phyloP scores from a whole-genome alignment of 768 basidiomycete genomes.

The Sporobolomyces pararoseus region DNA sequence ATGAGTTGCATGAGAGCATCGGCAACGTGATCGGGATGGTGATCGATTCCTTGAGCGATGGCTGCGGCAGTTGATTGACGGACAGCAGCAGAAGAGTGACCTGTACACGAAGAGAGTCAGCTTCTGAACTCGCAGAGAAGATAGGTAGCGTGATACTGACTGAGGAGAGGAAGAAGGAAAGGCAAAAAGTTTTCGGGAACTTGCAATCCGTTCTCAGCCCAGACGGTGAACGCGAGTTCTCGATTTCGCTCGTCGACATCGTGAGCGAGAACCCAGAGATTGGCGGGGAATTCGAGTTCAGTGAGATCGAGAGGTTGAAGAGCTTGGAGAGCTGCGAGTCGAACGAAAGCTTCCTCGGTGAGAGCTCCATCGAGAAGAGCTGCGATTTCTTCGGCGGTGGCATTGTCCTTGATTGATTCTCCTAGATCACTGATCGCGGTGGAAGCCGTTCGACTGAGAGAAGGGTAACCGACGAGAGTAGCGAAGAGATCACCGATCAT shows the following conservation, averaged over 20 bases:
- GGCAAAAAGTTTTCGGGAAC: conserved; percentile 65
- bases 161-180: conserved; percentile 63
- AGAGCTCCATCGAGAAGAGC: conserved; percentile 71
- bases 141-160: conserved; percentile 53
- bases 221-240: conserved; percentile 69
- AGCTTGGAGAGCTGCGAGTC: conserved; percentile 83
- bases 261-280: conserved; percentile 81
- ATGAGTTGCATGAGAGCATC: conserved; percentile 56
- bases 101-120: conserved; percentile 50
- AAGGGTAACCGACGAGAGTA: conserved; percentile 70
- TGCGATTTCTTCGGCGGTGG: conserved; percentile 61
- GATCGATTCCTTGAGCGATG: conserved; percentile 70
- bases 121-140: background rate
- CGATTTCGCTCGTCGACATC: conserved; percentile 87
- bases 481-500: conserved; percentile 68
- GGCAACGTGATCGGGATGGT: conserved; percentile 63
- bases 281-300: conserved; percentile 85
- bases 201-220: conserved; percentile 95
- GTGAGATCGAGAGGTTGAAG: conserved; percentile 93
- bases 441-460: conserved; percentile 75
- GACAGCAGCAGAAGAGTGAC: conserved; percentile 74
- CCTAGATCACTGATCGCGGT: conserved; percentile 75
- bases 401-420: conserved; percentile 65
- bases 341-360: conserved; percentile 77
- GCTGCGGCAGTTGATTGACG: conserved; percentile 67